Base-by-base conservation (phyloP, 495 filamentous ascomycete species). In the Darksidea phi region DNA sequence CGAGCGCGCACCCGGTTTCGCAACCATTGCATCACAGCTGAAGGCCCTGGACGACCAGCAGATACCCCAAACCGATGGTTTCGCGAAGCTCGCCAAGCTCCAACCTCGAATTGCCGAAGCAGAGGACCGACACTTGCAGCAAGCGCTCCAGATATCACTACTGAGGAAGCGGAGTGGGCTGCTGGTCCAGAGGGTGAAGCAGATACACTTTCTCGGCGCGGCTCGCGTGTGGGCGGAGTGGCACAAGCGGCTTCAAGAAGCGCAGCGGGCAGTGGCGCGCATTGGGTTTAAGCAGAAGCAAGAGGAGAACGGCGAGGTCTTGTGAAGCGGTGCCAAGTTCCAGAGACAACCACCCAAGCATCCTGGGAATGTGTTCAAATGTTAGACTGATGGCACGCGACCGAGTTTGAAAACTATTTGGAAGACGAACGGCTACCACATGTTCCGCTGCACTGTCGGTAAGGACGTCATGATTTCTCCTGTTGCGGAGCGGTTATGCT, bases 161-260 rank as follows among this genome's bases (percentile, higher is more conserved):
- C 71, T 98, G 58, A 72, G 91, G 48, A 77, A 79, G n/a, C 78
- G 88, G 18, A 95, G 84, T 57, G 92, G 91, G 56, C 71, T 72
- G 23, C 74, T 85, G n/a, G 71, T 97, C 55, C 82, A 90, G 72
- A 73, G 81, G 17, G 96, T 91, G 90, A 93, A 95, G 75, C 84
- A 91, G 67, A 73, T 84, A 23, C 80, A 84, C 12, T 76, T 93
- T 52, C 71, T 95, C 38, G 80, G 82, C 13, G 82, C 81, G 64
- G 86, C 87, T 0, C 83, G 87, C 61, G 85, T 79, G 55, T 88
- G 90, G 79, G 86, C 86, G 11, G 87, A 89, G 38, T 85, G 85
- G 67, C 89, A 95, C 73, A 81, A 80, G 5, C 72, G 88, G 61
- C 64, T 94, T 25, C 81, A 82, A 70, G 79, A 77, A 57, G 80